Conservation (phyloP, 129 eudicot genomes). For the Tagetes erecta region DNA sequence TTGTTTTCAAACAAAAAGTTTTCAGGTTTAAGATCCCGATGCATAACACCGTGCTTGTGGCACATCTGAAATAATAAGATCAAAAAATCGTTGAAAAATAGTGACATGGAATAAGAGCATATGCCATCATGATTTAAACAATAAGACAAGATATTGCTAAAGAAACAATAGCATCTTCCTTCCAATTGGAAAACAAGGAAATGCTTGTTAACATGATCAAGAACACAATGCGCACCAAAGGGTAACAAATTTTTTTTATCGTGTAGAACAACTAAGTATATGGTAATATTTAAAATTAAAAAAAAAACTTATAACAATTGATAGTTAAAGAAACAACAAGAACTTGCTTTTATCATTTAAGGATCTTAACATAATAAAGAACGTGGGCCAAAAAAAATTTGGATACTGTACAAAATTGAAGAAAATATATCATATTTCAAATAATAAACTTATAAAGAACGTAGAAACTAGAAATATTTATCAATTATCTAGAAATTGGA, state of each 20-base stretch:
- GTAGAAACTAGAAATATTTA: not conserved
- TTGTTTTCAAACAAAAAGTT: slow-evolving; percentile 79
- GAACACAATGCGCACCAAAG: slow-evolving; percentile 4
- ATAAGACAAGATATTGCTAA: not conserved
- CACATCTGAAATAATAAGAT: slow-evolving; percentile 54
- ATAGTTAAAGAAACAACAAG: slow-evolving; percentile 5
- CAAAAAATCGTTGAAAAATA: not conserved
- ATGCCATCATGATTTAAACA: not conserved
- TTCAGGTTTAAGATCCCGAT: slow-evolving; percentile 95
- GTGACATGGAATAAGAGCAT: not conserved
- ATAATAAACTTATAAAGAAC: slow-evolving; percentile 10
- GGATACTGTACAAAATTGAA: not conserved
- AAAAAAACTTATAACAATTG: not conserved
- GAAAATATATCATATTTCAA: not conserved
- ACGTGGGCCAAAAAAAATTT: not conserved
- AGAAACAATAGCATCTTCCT: not conserved
- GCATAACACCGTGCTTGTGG: slow-evolving; percentile 94
- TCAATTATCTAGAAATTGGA: not conserved
- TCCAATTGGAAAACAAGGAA: not conserved
- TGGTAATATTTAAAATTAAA: not conserved
- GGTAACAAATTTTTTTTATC: not conserved
- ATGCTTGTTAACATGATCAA: slow-evolving; percentile 8
- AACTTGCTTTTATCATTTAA: not conserved
- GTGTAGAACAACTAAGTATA: not conserved
- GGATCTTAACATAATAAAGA: not conserved